Percentiles rank a stretch among this genome's conserved stretches.
Evolutionary conservation across 257 asterid species (phyloP).

Genomic region (Handroanthus guayacan): DNA sequence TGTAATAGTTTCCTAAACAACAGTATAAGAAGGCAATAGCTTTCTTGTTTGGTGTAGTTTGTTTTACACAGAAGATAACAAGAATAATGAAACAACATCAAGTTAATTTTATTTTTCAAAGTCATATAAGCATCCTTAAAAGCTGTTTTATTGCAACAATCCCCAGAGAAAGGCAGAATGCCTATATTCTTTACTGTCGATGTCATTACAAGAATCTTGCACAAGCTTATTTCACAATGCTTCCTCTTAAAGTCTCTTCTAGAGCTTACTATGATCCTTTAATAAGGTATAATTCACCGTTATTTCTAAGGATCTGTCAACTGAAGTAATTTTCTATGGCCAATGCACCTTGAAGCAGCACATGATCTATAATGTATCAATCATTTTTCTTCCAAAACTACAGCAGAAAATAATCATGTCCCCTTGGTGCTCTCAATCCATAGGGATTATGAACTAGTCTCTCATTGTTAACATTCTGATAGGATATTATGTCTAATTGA

Average conservation of each 20-base stretch:
- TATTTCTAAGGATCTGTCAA: neutral
- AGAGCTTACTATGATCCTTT: neutral
- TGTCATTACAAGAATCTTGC: neutral
- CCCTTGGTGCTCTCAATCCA: constrained; percentile 10
- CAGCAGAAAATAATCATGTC: neutral
- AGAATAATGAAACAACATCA: neutral
- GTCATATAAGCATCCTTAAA: neutral
- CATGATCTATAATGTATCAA: neutral
- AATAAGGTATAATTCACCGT: neutral
- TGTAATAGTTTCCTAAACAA: neutral
- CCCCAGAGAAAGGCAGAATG: neutral
- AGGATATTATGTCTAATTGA: too few species aligned
- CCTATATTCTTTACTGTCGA: neutral
- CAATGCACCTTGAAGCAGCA: neutral
- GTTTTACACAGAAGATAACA: neutral
- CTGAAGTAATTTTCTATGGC: neutral
- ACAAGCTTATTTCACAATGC: neutral
- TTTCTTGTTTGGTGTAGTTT: neutral
- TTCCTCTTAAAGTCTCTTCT: neutral
- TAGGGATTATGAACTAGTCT: neutral
- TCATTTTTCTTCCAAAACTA: neutral
- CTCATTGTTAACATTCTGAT: neutral
- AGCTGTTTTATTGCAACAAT: neutral
- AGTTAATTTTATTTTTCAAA: neutral
- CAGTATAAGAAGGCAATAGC: neutral